These are phyloP conservation scores for Lepidopterella palustris DNA, from an alignment of 495 filamentous ascomycete genomes.

Conservation along the genomic window DNA sequence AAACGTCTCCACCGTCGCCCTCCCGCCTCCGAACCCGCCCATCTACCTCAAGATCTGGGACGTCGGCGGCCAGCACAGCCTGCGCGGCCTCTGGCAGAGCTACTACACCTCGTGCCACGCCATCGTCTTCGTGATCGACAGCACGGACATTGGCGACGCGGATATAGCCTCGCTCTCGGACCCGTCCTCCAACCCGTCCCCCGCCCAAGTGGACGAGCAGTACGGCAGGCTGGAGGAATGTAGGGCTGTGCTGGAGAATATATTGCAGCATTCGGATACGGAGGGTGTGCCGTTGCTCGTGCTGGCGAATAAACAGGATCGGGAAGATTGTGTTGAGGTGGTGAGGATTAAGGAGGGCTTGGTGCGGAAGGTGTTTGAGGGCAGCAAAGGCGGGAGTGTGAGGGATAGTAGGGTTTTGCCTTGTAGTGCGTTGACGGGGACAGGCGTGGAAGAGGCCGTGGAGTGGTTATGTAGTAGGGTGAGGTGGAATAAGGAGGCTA, in stretches of 20 bases:
- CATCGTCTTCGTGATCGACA: slow-evolving; percentile 95
- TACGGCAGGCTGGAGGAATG: slow-evolving; percentile 77
- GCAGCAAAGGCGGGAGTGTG: slow-evolving; percentile 75
- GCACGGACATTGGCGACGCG: slow-evolving; percentile 79
- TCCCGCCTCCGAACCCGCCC: slow-evolving; percentile 84
- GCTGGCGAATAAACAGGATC: slow-evolving; percentile 94
- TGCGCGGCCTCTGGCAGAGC: slow-evolving; percentile 89
- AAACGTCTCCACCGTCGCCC: slow-evolving; percentile 82
- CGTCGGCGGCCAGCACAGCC: slow-evolving; percentile 82
- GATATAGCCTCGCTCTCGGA: slow-evolving; percentile 41
- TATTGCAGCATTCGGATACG: slow-evolving; percentile 76
- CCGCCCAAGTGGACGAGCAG: slow-evolving; percentile 37
- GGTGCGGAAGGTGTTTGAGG: slow-evolving; percentile 89
- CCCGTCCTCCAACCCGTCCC: background rate
- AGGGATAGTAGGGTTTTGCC: slow-evolving; percentile 88
- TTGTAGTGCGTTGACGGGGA: slow-evolving; percentile 82
- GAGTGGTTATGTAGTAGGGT: slow-evolving; percentile 90
- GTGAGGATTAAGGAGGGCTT: slow-evolving; percentile 94
- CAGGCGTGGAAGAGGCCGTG: slow-evolving; percentile 86
- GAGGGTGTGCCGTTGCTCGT: slow-evolving; percentile 88
- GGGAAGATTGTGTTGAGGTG: slow-evolving; percentile 96
- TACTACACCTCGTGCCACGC: slow-evolving; percentile 93
- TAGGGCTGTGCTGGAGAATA: slow-evolving; percentile 77
- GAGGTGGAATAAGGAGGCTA: slow-evolving; percentile 89
- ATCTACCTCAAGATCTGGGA: slow-evolving; percentile 99